These are phyloP conservation scores for Coelastrella sp. DNA, from an alignment of 139 green algal genomes.

Conservation along the genomic window DNA sequence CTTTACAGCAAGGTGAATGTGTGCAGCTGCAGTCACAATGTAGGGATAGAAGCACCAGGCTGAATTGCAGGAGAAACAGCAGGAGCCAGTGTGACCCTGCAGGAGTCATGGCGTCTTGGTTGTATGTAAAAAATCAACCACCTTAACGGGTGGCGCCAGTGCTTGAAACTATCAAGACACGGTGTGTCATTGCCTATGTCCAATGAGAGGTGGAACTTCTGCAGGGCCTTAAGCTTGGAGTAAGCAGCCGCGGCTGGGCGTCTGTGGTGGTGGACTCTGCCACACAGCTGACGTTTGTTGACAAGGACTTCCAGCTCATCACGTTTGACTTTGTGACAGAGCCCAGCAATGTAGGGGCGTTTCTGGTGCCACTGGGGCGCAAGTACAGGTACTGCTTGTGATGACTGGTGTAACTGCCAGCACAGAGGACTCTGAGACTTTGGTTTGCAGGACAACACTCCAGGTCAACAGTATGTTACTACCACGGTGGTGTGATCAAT, in stretches of 20 bases:
- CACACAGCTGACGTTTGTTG: conserved; percentile 59
- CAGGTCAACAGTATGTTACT: neutral
- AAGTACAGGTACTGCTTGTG: conserved; percentile 37
- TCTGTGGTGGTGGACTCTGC: conserved; percentile 57
- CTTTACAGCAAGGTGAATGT: conserved; percentile 69
- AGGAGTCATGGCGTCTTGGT: too few relatives aligned
- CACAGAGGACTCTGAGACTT: neutral
- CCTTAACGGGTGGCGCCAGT: too few relatives aligned
- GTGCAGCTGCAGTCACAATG: neutral
- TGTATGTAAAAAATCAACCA: too few relatives aligned
- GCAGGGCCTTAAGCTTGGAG: conserved; percentile 72
- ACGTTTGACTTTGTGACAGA: conserved; percentile 84
- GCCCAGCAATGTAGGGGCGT: conserved; percentile 64
- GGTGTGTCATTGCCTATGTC: too few relatives aligned
- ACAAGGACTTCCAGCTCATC: conserved; percentile 79
- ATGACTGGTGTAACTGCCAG: neutral
- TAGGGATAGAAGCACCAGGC: neutral
- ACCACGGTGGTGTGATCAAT: neutral
- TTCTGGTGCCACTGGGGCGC: conserved; percentile 56
- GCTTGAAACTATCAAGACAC: too few relatives aligned
- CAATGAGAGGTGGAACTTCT: neutral
- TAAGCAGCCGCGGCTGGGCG: conserved; percentile 74
- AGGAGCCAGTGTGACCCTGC: neutral
- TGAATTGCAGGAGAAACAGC: neutral
- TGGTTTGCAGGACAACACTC: neutral